These are phyloP conservation scores for Tilletia caries DNA, from an alignment of 1,284 basidiomycete genomes.

Conservation along the genomic window DNA sequence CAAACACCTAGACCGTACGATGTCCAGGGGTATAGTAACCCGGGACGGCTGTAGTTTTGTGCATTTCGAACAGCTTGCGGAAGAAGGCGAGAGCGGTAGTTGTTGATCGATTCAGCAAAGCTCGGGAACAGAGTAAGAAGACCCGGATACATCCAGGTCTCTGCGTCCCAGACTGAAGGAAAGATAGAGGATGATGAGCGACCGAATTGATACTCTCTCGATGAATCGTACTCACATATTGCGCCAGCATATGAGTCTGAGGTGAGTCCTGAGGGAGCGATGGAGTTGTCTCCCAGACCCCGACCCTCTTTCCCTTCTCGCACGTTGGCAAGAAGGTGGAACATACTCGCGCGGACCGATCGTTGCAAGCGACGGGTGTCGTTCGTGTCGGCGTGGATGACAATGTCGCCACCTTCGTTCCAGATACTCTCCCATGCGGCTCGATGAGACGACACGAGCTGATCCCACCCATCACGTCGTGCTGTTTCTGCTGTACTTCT, in stretches of 20 bases:
- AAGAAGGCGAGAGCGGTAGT: constrained; percentile 30
- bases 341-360: constrained; percentile 32
- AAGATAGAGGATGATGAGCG: constrained; percentile 11
- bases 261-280: constrained; percentile 43
- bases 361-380: constrained; percentile 29
- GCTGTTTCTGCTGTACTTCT: constrained; percentile 23
- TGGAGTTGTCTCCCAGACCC: constrained; percentile 39
- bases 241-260: constrained; percentile 26
- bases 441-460: constrained; percentile 19
- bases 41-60: constrained; percentile 21
- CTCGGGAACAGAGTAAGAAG: constrained; percentile 32
- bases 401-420: constrained; percentile 34
- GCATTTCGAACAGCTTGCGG: constrained; percentile 14
- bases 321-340: constrained; percentile 36
- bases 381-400: constrained; percentile 24
- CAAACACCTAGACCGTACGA: constrained; percentile 30
- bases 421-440: constrained; percentile 31
- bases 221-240: constrained; percentile 2
- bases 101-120: constrained; percentile 36
- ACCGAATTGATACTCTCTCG: background rate
- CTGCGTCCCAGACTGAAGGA: constrained; percentile 35
- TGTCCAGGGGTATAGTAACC: constrained; percentile 44
- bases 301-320: constrained; percentile 28
- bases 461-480: constrained; percentile 26
- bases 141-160: constrained; percentile 39